Percentiles rank a stretch among this genome's conserved stretches.
Conservation (phyloP, 331 rosid genomes). For the Dryas integrifolia region DNA sequence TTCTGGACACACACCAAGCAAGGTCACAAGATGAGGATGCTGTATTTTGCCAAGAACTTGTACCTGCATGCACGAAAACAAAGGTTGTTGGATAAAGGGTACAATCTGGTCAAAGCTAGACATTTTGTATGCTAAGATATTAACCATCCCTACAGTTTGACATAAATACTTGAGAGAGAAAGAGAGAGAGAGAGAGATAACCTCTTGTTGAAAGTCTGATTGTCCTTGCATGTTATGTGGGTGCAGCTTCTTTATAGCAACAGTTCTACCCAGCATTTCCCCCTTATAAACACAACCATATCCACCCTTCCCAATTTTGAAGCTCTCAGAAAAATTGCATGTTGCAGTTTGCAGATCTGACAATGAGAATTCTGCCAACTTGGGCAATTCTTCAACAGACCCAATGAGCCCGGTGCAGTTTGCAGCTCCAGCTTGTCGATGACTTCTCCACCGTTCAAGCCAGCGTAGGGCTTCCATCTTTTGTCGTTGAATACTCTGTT, state of each 20-base stretch:
- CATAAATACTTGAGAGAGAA: background rate
- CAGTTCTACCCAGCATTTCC: constrained; percentile 89
- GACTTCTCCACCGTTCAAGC: constrained; percentile 78
- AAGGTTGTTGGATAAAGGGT: constrained; percentile 14
- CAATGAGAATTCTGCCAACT: constrained; percentile 71
- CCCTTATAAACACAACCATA: constrained; percentile 78
- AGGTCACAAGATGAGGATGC: constrained; percentile 78
- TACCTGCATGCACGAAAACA: constrained; percentile 53
- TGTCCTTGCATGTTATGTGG: constrained; percentile 64
- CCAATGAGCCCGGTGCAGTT: constrained; percentile 52
- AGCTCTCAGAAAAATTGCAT: constrained; percentile 79
- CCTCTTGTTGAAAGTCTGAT: constrained; percentile 81
- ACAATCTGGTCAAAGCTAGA: constrained; percentile 7
- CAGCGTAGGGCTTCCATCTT: constrained; percentile 73
- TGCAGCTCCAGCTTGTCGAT: constrained; percentile 55
- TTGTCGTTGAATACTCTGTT: constrained; percentile 63
- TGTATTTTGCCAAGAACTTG: constrained; percentile 72
- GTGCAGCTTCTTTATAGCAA: constrained; percentile 66
- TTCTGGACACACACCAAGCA: constrained; percentile 85
- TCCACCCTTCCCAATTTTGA: constrained; percentile 67
- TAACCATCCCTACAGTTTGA: background rate
- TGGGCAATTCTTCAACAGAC: constrained; percentile 52
- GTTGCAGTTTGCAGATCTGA: constrained; percentile 82
- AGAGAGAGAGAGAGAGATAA: constrained; percentile 16
- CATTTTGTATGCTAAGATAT: background rate